Evolutionary conservation across 805 yeast genomes (phyloP).

Genomic region (Tetrapisispora arboricola): DNA sequence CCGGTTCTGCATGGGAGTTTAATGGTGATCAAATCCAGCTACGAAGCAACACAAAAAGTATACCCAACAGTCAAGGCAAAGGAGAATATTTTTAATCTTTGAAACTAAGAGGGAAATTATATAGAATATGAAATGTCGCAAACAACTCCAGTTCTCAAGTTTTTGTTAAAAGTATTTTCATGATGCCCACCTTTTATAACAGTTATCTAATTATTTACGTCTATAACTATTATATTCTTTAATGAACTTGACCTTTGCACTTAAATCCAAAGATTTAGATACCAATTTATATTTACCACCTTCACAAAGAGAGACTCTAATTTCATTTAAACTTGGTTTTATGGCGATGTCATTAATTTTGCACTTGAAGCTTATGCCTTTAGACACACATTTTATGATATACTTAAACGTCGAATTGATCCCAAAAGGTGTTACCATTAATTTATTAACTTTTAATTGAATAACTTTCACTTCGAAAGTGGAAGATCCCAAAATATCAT

Average conservation of each 20-base stretch:
- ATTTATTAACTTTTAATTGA: conserved; percentile 22
- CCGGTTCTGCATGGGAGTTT: conserved; percentile 18
- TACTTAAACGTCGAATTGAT: conserved; percentile 8
- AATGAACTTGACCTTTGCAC: conserved; percentile 37
- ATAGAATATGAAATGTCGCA: no score
- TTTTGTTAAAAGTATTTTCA: not conserved
- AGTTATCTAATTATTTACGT: not conserved
- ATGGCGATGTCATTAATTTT: conserved; percentile 19
- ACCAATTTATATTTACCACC: conserved; percentile 42
- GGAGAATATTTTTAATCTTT: not conserved
- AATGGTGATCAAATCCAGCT: conserved; percentile 5
- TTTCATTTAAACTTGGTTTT: conserved; percentile 17
- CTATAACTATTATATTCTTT: conserved; percentile 9
- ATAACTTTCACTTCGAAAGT: conserved; percentile 15
- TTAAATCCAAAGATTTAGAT: conserved; percentile 34
- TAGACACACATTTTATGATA: conserved; percentile 13
- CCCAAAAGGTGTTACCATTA: conserved; percentile 28
- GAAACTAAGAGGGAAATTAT: no score
- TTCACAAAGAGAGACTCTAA: conserved; percentile 29
- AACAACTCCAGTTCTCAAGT: no score
- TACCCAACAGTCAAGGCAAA: no score
- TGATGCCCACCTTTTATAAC: no score
- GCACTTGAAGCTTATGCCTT: conserved; percentile 13
- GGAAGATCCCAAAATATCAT: conserved; percentile 10
- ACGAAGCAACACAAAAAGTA: no score